Base-by-base conservation (phyloP, 148 eudicot genomes). In the Nepenthes gracilis region DNA sequence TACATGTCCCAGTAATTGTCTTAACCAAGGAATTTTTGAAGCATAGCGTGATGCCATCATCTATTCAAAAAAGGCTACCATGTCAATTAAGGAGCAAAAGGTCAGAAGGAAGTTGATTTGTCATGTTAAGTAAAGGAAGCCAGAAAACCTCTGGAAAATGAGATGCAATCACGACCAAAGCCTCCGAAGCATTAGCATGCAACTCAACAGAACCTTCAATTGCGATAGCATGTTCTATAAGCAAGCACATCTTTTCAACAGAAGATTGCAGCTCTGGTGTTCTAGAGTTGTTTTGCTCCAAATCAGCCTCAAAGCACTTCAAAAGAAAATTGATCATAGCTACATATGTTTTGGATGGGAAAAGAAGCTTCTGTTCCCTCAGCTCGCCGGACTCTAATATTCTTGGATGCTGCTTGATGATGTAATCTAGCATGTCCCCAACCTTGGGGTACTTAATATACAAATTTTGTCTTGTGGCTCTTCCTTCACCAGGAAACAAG, bases 171-270 rank as follows among this genome's bases (percentile, higher is more conserved):
- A 71, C 77, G 47, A 92, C 67, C 63, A 92, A 76, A 50, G 94
- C 79, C 67, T 81, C 79, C 43, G 96, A 81, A 64, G 96, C 90
- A 77, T 74, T 73, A 57, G 98, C 81, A 69, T 92, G 98, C 82
- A 92, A 75, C 79, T 92, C 94, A 62, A 76, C 78, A 63, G 98
- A 81, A 62, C 98, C 94, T 80, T 88, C 98, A 72, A 77, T 73
- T 50, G 85, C 87, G 96, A 92, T 81, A 58, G 88, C 96, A 85
- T 92, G 88, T 70, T 92, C 98, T 47, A 85, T 62, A 43, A 92
- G 79, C 59, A 81, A 81, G 73, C 88, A 92, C 74, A 88, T 66
- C 13, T 58, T 68, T 54, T 79, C 96, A 60, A 84, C 75, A 37
- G 84, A 69, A 49, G 65, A 65, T 68, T 76, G 71, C 67, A 72